Percentiles rank a stretch among this genome's conserved stretches.
Conservation (phyloP, 768 basidiomycete species). For the Astraeus odoratus region DNA sequence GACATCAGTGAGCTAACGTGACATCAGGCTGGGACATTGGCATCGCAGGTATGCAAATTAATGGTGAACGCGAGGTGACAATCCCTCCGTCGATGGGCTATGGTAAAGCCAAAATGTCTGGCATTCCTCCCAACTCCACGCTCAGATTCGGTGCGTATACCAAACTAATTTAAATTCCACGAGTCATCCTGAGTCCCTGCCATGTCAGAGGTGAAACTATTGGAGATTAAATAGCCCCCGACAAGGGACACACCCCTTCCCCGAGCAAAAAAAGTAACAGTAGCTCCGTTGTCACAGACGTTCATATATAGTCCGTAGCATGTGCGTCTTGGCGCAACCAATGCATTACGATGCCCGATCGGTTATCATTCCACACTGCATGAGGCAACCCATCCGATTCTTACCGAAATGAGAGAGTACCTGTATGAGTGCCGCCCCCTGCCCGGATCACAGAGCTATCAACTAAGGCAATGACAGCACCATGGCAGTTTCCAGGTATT, state of each 20-base stretch:
- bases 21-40: conserved; percentile 83
- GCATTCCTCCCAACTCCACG: conserved; percentile 76
- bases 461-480: no score
- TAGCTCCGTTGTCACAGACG: not conserved
- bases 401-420: no score
- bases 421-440: no score
- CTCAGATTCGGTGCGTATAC: conserved; percentile 65
- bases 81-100: conserved; percentile 69
- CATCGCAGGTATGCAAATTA: conserved; percentile 85
- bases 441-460: no score
- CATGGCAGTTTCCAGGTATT: no score
- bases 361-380: no score
- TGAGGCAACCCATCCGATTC: no score
- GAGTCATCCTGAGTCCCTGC: conserved; percentile 10
- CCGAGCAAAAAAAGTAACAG: not conserved
- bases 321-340: not conserved
- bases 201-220: conserved; percentile 73
- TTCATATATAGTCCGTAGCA: not conserved
- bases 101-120: conserved; percentile 52
- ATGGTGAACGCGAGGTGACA: conserved; percentile 77
- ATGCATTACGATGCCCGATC: not conserved
- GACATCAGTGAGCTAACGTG: conserved; percentile 21
- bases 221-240: conserved; percentile 54
- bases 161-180: not conserved
- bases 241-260: not conserved